These are phyloP conservation scores for Solanum infundibuliforme DNA, from an alignment of 257 asterid genomes.

Conservation along the genomic window DNA sequence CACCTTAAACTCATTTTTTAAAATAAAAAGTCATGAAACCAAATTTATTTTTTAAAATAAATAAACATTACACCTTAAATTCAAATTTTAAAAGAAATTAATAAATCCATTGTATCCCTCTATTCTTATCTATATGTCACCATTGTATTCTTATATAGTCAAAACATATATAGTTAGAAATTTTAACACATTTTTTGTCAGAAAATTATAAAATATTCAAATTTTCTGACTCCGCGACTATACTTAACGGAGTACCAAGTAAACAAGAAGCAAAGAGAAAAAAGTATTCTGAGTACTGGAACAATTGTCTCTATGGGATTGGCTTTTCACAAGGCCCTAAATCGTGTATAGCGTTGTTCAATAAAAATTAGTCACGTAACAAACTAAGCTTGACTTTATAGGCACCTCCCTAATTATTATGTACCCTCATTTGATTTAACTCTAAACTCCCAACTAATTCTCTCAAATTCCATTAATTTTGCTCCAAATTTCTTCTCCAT, in stretches of 20 bases:
- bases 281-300: neutral
- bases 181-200: too few relatives aligned
- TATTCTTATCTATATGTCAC: too few relatives aligned
- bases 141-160: too few relatives aligned
- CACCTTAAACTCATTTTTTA: neutral
- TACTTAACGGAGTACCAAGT: too few relatives aligned
- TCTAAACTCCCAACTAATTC: neutral
- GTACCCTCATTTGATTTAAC: neutral
- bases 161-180: too few relatives aligned
- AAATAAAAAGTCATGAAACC: neutral
- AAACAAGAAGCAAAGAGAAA: too few relatives aligned
- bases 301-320: neutral
- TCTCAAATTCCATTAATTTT: too few relatives aligned
- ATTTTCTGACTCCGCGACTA: too few relatives aligned
- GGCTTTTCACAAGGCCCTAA: neutral
- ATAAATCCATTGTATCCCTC: neutral
- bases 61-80: neutral
- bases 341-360: neutral
- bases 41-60: too few relatives aligned
- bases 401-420: neutral
- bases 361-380: neutral
- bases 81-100: neutral
- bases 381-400: neutral
- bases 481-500: too few relatives aligned
- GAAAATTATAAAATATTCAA: too few relatives aligned